Evolutionary conservation across 2,329 filamentous ascomycete genomes (phyloP).

Genomic region (Cadophora sp.): DNA sequence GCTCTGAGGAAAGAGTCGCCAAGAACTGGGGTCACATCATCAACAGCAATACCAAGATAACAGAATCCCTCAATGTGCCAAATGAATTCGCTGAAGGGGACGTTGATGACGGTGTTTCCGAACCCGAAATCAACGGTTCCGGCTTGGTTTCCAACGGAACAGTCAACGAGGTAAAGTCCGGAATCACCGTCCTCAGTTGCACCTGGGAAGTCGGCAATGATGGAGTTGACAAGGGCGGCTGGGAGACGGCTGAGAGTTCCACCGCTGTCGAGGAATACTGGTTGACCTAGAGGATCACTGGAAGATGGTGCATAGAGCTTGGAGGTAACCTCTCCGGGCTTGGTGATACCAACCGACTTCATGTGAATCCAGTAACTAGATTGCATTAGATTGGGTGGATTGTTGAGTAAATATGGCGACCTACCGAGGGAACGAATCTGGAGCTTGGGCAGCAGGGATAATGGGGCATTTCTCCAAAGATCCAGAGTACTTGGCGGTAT

Average conservation of each 20-base stretch:
- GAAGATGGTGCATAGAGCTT: conserved; percentile 19
- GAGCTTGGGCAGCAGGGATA: conserved; percentile 27
- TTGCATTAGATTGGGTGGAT: background rate
- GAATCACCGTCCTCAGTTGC: conserved; percentile 19
- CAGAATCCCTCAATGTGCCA: conserved; percentile 25
- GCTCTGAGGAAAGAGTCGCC: conserved; percentile 32
- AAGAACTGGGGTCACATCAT: conserved; percentile 21
- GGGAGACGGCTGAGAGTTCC: conserved; percentile 31
- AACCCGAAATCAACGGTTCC: conserved; percentile 33
- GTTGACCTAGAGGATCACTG: conserved; percentile 18
- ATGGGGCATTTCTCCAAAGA: conserved; percentile 30
- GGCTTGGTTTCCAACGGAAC: conserved; percentile 7
- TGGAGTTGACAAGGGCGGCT: conserved; percentile 24
- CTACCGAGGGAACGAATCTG: conserved; percentile 23
- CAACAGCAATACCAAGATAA: conserved; percentile 25
- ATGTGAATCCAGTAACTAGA: conserved; percentile 31
- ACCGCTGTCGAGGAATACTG: conserved; percentile 33
- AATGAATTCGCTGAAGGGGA: conserved; percentile 32
- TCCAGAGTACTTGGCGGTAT: conserved; percentile 27
- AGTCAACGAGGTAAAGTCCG: conserved; percentile 27
- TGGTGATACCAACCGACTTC: conserved; percentile 32
- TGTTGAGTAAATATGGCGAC: background rate
- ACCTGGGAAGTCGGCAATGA: conserved; percentile 30
- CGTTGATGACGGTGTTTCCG: conserved; percentile 30
- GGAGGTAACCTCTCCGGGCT: conserved; percentile 24